Base-by-base conservation (phyloP, 352 stramenopile species). In the Pythium apleroticum region DNA sequence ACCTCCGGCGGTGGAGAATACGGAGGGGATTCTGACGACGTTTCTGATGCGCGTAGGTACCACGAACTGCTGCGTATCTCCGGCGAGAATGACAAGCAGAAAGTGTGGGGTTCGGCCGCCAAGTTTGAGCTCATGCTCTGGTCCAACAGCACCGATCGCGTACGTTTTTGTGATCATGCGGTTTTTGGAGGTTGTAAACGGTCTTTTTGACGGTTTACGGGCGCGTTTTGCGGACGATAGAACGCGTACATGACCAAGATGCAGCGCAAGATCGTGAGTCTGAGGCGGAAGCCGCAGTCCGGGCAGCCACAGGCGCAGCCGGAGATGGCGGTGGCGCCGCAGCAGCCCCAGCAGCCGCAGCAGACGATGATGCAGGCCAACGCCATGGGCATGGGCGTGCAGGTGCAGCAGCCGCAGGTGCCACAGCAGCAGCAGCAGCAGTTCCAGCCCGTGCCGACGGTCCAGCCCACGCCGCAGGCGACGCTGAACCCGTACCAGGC, bases 101-200 rank as follows among this genome's bases (percentile, higher is more conserved):
- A 93, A 66, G 86, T 93, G 37, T 94, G 86, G 86, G 77, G 80
- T 49, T 93, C 86, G 27, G 86, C 86, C 2, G 83, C 86, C 63
- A 94, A 94, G 75, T 94, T 94, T 65, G 86, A 94, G 75, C 71
- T 94, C 68, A 93, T 91, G 84, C 67, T 91, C 28, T 94, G 86
- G 86, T 89, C 84, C 54, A 92, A 85, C 62, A 90, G 81, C 50
- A 71, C 70, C 45, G 84, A 92, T 57, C 75, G 77, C 57, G 84
- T 92, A 71, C 52, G 74, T 39, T 39, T 39, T 15, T 15, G n/a
- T n/a, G n/a, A n/a, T 48, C 20, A 39, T n/a, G 19, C 25, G 4
- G 30, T 4, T 33, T 33, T 33, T 33, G 30, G 30, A 9, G 4
- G 30, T 9, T 33, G 24, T 39, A 24, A 28, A 9, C 31, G 17